A percentile compares a stretch with the other conserved stretches of the same genome.
Conservation (phyloP, 2,329 filamentous ascomycete species). For the Phyllosticta citrichinensis region DNA sequence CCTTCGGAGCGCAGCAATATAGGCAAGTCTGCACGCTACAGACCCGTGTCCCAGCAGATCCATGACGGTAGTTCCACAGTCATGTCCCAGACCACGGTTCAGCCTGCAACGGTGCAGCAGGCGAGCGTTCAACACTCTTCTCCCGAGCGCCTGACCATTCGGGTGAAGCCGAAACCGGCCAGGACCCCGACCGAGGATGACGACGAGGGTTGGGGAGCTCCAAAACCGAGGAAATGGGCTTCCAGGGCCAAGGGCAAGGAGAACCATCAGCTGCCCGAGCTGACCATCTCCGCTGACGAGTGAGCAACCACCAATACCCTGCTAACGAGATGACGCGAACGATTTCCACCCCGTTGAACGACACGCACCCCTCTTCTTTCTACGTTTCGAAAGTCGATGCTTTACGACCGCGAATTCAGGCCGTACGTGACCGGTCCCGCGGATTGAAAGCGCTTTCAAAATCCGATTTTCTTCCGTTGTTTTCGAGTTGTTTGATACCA, state of each 20-base stretch:
- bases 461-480: slow-evolving; percentile 1
- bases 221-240: slow-evolving; percentile 9
- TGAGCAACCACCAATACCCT: slow-evolving; percentile 1
- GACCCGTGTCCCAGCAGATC: slow-evolving; percentile 57
- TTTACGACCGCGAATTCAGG: slow-evolving; percentile 5
- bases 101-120: background rate
- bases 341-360: slow-evolving; percentile 4
- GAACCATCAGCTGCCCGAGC: slow-evolving; percentile 6
- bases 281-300: slow-evolving; percentile 7
- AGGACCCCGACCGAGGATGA: slow-evolving; percentile 3
- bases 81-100: slow-evolving; percentile 7
- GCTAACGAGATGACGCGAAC: slow-evolving; percentile 8
- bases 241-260: slow-evolving; percentile 1
- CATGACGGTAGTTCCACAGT: slow-evolving; percentile 11
- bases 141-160: slow-evolving; percentile 5
- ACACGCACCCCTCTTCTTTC: background rate
- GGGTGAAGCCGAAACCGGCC: slow-evolving; percentile 4
- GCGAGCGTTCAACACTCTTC: background rate
- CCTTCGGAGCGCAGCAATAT: slow-evolving; percentile 93
- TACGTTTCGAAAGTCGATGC: slow-evolving; percentile 1
- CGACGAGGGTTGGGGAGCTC: slow-evolving; percentile 7
- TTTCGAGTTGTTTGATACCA: background rate
- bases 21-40: slow-evolving; percentile 79
- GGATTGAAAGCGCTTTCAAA: slow-evolving; percentile 3
- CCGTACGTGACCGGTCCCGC: background rate